phyloP scores from a whole-genome alignment of 2,329 filamentous ascomycete genomes.

The Xylaria sp. region DNA sequence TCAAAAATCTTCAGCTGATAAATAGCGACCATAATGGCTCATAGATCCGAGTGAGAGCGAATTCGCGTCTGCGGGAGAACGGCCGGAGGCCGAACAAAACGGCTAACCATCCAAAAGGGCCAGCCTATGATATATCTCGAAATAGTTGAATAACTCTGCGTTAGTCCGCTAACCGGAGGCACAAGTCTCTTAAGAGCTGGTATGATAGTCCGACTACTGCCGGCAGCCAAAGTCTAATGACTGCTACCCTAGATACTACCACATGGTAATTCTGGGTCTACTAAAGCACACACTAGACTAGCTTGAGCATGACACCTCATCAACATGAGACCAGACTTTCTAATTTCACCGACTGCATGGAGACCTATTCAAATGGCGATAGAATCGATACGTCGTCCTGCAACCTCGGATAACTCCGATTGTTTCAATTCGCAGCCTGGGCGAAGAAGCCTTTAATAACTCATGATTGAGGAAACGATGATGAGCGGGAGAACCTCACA shows the following conservation, averaged over 20 bases:
- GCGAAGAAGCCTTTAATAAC: not conserved
- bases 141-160: not conserved
- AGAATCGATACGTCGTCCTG: not conserved
- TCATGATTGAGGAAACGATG: not conserved
- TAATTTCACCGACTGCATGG: not conserved
- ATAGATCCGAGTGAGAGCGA: not conserved
- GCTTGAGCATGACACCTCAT: slow-evolving; percentile 1
- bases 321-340: not conserved
- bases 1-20: not conserved
- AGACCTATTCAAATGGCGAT: not conserved
- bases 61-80: not conserved
- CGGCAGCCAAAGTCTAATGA: not conserved
- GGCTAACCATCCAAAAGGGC: not conserved
- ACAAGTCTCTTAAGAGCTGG: not conserved
- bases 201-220: not conserved
- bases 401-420: not conserved
- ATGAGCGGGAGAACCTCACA: not conserved
- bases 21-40: not conserved
- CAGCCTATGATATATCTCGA: not conserved
- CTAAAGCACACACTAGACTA: not conserved
- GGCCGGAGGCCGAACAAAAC: not conserved
- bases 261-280: not conserved
- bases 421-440: not conserved
- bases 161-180: not conserved
- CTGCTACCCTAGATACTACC: not conserved